phyloP scores from a whole-genome alignment of 345 rosid genomes.

The Eucalyptus globulus region DNA sequence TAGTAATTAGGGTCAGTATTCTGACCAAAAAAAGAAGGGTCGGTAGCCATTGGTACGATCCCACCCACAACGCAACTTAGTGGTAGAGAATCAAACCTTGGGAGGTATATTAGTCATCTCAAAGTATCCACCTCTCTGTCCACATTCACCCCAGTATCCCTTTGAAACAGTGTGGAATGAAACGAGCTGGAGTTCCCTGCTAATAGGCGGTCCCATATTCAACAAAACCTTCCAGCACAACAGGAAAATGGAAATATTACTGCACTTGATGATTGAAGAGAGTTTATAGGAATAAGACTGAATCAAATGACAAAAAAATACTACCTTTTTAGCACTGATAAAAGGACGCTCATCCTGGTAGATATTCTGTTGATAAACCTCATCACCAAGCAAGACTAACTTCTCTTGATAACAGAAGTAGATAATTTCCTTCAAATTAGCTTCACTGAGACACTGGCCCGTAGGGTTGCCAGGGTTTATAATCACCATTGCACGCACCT shows the following conservation, averaged over 20 bases:
- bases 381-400: conserved; percentile 85
- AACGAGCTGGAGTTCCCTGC: conserved; percentile 87
- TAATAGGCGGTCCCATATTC: conserved; percentile 79
- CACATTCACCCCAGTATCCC: conserved; percentile 99
- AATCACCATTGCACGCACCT: conserved; percentile 98
- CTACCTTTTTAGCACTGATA: conserved; percentile 80
- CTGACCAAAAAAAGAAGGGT: background rate
- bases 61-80: background rate
- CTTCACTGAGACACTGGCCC: conserved; percentile 94
- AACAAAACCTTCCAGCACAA: conserved; percentile 47
- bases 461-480: conserved; percentile 99
- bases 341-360: conserved; percentile 97
- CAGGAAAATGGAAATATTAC: background rate
- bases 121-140: conserved; percentile 99
- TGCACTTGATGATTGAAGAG: background rate
- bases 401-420: conserved; percentile 68
- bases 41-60: background rate
- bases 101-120: conserved; percentile 98
- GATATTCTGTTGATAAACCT: conserved; percentile 96
- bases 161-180: conserved; percentile 97
- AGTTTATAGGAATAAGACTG: background rate
- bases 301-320: background rate
- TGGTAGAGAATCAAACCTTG: conserved; percentile 26
- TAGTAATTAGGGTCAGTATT: background rate
- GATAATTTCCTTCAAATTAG: conserved; percentile 80